phyloP scores from a whole-genome alignment of 2,329 filamentous ascomycete genomes.

The Trichoderma atroviride region DNA sequence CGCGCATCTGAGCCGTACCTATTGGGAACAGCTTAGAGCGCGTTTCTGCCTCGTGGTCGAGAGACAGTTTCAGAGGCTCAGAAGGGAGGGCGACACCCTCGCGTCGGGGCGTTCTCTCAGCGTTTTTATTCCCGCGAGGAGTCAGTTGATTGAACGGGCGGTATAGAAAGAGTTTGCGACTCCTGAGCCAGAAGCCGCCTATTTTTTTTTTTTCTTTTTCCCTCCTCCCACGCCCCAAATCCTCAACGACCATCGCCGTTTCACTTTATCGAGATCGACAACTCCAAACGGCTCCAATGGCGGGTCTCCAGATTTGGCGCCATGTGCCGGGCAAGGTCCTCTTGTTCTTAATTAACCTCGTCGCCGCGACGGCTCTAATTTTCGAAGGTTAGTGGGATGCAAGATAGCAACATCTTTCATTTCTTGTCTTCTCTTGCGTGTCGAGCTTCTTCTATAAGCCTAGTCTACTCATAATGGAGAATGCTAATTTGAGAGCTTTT shows the following conservation, averaged over 20 bases:
- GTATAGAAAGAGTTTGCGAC: background rate
- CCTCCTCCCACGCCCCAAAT: background rate
- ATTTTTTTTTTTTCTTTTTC: background rate
- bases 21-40: background rate
- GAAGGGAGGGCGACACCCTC: background rate
- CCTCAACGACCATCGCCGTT: background rate
- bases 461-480: background rate
- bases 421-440: background rate
- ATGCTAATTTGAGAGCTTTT: slow-evolving; percentile 1
- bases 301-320: slow-evolving; percentile 29
- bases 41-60: background rate
- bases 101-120: background rate
- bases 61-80: background rate
- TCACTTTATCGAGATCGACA: slow-evolving; percentile 10
- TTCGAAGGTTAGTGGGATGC: slow-evolving; percentile 29
- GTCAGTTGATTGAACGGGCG: background rate
- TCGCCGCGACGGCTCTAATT: slow-evolving; percentile 32
- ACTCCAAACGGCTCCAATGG: slow-evolving; percentile 25
- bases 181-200: slow-evolving; percentile 1
- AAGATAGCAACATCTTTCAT: background rate
- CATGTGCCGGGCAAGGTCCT: slow-evolving; percentile 33
- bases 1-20: background rate
- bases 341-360: slow-evolving; percentile 31
- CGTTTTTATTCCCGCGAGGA: background rate
- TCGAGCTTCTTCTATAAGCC: slow-evolving; percentile 1